Base-by-base conservation (phyloP, 495 filamentous ascomycete species). In the Entonaema liquescens region DNA sequence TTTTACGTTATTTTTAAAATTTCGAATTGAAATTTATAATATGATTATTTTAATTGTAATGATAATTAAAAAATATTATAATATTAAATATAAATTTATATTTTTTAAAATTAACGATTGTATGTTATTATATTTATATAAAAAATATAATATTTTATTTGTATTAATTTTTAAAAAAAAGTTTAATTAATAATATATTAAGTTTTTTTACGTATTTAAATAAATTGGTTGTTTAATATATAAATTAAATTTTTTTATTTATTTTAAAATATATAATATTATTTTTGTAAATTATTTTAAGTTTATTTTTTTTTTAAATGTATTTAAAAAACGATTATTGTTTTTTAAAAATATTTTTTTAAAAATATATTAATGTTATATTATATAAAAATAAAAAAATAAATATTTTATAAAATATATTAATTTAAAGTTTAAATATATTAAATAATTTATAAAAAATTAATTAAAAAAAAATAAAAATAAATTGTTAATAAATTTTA, bases 201-300 rank as follows among this genome's bases (percentile, higher is more conserved):
- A 57, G 1, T 15, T 28, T 25, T 52, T 52, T 52, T 21, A 26
- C 1, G 28, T 52, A 15, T 1, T 57, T 21, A 57, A 36, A 57
- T 23, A 57, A 57, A 36, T 57, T 36, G 38, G 23, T 23, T 12
- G 23, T 36, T 57, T 57, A 36, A 38, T 31, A 9, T 57, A 57
- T 38, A 19, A 38, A 57, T 21, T 57, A 3, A 57, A 57, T 1
- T 57, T 57, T 38, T 13, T 38, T 1, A 1, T 5, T 11, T 17
- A 57, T 57, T 57, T 19, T 36, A 57, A 57, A 57, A 57, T 57
- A 21, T 38, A 57, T 25, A 8, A 17, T 25, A 13, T 57, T 52
- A 52, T 52, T 25, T 52, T 15, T 5, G 12, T 52, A 7, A 52
- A 52, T 52, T 28, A 52, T 28, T 9, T 57, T 19, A 57, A 57